Conservation (phyloP, 257 asterid genomes). For the Galeopsis tetrahit region DNA sequence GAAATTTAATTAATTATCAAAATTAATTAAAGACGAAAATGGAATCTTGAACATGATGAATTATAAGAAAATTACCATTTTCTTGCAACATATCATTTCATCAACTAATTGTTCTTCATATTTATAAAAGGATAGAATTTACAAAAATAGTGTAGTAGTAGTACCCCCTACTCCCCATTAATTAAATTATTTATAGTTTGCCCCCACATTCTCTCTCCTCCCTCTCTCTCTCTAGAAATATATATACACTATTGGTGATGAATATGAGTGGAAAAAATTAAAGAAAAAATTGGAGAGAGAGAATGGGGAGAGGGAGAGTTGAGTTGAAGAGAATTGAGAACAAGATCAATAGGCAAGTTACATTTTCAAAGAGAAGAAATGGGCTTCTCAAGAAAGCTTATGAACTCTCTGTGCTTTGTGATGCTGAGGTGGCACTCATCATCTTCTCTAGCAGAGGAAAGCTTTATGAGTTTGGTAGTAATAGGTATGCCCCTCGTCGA, state of each 20-base stretch:
- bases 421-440: conserved; percentile 96
- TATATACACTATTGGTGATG: neutral
- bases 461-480: conserved; percentile 86
- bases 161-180: neutral
- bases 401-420: conserved; percentile 94
- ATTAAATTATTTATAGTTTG: conserved; percentile 15
- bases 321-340: conserved; percentile 93
- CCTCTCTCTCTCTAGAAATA: conserved; percentile 3
- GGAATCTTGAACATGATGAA: conserved; percentile 37
- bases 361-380: conserved; percentile 93
- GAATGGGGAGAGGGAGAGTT: conserved; percentile 97
- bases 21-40: neutral
- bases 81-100: conserved; percentile 37
- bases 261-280: neutral
- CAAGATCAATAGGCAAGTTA: conserved; percentile 95
- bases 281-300: neutral
- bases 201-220: conserved; percentile 2
- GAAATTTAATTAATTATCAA: conserved; percentile 15
- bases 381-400: conserved; percentile 94
- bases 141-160: conserved; percentile 21
- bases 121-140: conserved; percentile 32
- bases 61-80: conserved; percentile 39
- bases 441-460: conserved; percentile 94
- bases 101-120: conserved; percentile 23
- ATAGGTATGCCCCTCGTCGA: conserved; percentile 45